These are phyloP conservation scores for Claviceps sp. DNA, from an alignment of 2,329 filamentous ascomycete species.

Conservation along the genomic window DNA sequence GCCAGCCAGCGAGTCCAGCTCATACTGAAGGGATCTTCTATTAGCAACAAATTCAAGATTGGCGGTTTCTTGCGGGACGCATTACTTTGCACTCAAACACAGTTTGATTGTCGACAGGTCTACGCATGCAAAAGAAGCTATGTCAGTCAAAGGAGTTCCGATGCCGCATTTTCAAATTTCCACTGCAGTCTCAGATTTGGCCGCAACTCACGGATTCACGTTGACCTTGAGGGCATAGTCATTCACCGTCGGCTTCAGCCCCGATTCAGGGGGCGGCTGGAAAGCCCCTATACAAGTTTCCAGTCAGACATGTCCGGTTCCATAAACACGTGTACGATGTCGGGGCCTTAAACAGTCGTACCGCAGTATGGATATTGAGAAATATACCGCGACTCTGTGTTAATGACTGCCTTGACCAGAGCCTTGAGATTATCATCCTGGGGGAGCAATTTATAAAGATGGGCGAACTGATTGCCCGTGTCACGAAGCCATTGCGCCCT, in stretches of 20 bases:
- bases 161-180: not conserved
- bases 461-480: constrained; percentile 62
- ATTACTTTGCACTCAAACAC: constrained; percentile 17
- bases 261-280: constrained; percentile 68
- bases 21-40: constrained; percentile 43
- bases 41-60: not conserved
- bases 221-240: constrained; percentile 11
- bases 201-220: constrained; percentile 12
- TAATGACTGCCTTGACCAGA: constrained; percentile 58
- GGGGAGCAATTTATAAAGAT: constrained; percentile 47
- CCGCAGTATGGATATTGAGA: constrained; percentile 60
- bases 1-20: constrained; percentile 75
- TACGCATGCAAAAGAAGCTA: not conserved
- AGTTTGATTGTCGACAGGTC: constrained; percentile 13
- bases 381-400: constrained; percentile 57
- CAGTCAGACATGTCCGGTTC: not conserved
- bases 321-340: not conserved
- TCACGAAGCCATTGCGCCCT: constrained; percentile 60
- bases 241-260: constrained; percentile 19
- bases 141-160: not conserved
- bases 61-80: not conserved
- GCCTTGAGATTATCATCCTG: constrained; percentile 47
- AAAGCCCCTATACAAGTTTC: constrained; percentile 49
- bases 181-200: not conserved
- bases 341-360: not conserved